These are phyloP conservation scores for Pistacia atlantica DNA, from an alignment of 345 rosid genomes.

Conservation along the genomic window DNA sequence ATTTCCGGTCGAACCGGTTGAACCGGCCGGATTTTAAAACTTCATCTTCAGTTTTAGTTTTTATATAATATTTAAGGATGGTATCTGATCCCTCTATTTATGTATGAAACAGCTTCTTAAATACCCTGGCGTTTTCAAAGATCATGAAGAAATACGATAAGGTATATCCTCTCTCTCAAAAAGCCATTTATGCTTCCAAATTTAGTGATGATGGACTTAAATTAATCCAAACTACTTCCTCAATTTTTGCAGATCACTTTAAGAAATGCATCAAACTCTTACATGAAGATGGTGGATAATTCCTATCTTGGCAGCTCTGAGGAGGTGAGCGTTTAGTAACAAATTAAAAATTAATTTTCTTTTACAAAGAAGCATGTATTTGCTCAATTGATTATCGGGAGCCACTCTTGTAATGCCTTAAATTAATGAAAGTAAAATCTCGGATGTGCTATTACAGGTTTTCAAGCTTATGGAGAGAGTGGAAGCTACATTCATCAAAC, in stretches of 20 bases:
- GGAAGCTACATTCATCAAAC: slow-evolving; percentile 66
- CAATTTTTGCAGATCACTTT: slow-evolving; percentile 48
- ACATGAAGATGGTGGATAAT: slow-evolving; percentile 65
- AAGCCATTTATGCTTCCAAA: too few relatives aligned
- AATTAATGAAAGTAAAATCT: neutral
- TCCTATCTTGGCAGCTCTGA: slow-evolving; percentile 64
- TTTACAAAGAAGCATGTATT: neutral
- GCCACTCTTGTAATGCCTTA: neutral
- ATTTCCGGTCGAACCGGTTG: too few relatives aligned
- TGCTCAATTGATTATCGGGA: too few relatives aligned
- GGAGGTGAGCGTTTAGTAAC: slow-evolving; percentile 31
- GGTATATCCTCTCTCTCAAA: too few relatives aligned
- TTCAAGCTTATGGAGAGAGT: slow-evolving; percentile 62
- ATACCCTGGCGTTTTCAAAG: neutral
- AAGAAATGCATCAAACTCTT: slow-evolving; percentile 53
- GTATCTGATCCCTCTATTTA: too few relatives aligned
- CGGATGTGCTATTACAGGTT: slow-evolving; percentile 29
- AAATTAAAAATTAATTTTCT: too few relatives aligned
- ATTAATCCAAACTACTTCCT: too few relatives aligned
- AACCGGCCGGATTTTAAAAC: too few relatives aligned
- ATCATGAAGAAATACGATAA: neutral
- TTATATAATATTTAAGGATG: too few relatives aligned
- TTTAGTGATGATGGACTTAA: too few relatives aligned
- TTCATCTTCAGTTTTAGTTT: too few relatives aligned
- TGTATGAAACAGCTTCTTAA: too few relatives aligned